Conservation (phyloP, 148 eudicot genomes). For the Bassia scoparia region DNA sequence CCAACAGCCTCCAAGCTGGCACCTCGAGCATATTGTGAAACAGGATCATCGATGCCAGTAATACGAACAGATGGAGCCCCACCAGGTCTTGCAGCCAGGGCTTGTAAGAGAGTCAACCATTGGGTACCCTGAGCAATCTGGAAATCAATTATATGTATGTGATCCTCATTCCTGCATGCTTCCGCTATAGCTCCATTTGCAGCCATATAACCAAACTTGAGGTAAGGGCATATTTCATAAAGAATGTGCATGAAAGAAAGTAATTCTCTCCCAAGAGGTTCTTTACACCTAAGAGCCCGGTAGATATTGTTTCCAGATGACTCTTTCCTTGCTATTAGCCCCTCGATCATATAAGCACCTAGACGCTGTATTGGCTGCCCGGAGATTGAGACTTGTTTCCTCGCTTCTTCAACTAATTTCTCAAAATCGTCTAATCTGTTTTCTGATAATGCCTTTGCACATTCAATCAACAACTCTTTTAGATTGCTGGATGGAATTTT, state of each 20-base stretch:
- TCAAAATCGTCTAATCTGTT: conserved; percentile 59
- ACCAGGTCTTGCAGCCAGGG: conserved; percentile 76
- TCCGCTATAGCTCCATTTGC: conserved; percentile 95
- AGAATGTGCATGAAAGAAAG: conserved; percentile 86
- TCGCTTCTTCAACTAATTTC: conserved; percentile 42
- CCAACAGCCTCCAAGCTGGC: conserved; percentile 57
- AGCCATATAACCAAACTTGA: conserved; percentile 88
- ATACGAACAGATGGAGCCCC: conserved; percentile 80
- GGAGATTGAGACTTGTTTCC: conserved; percentile 52
- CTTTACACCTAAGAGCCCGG: conserved; percentile 61
- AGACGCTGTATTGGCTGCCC: conserved; percentile 93
- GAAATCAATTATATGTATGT: conserved; percentile 77
- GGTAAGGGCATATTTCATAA: conserved; percentile 81
- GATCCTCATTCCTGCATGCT: conserved; percentile 70
- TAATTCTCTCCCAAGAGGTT: conserved; percentile 72
- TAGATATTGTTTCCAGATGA: conserved; percentile 71
- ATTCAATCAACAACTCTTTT: conserved; percentile 57
- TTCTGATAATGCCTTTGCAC: conserved; percentile 73
- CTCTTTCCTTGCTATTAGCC: conserved; percentile 69
- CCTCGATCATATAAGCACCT: conserved; percentile 87
- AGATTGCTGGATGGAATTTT: conserved; percentile 44
- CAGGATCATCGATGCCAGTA: conserved; percentile 84
- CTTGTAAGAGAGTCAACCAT: conserved; percentile 89
- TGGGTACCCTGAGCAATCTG: conserved; percentile 87
- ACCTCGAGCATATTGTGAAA: conserved; percentile 70